These are phyloP conservation scores for Viola pubescens DNA, from an alignment of 441 rosid genomes.

Conservation along the genomic window DNA sequence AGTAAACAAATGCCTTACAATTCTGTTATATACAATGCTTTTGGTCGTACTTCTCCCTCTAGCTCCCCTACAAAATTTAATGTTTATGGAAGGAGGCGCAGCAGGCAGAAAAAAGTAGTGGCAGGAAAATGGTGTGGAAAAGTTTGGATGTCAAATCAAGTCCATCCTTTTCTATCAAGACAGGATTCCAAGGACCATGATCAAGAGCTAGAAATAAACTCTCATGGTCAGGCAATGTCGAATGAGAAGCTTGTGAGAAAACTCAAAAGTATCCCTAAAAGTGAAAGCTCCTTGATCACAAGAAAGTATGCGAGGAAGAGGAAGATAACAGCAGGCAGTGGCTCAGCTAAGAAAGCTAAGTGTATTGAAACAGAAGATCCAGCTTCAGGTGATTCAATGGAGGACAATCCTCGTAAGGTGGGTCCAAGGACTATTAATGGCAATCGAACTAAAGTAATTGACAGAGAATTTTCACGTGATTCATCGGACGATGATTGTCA, in stretches of 20 bases:
- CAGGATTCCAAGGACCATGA: conserved; percentile 50
- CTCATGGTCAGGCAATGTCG: conserved; percentile 22
- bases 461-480: conserved; percentile 26
- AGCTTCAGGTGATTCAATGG: conserved; percentile 26
- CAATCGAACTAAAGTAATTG: conserved; percentile 15
- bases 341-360: conserved; percentile 40
- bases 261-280: conserved; percentile 25
- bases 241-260: conserved; percentile 48
- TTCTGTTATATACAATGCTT: conserved; percentile 73
- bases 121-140: conserved; percentile 99
- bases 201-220: conserved; percentile 45
- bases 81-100: conserved; percentile 40
- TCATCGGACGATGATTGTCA: conserved; percentile 14
- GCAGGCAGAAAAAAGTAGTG: conserved; percentile 71
- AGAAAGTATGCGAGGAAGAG: conserved; percentile 64
- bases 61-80: conserved; percentile 41
- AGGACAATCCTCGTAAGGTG: conserved; percentile 21
- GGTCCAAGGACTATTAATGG: conserved; percentile 13
- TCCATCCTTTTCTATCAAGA: conserved; percentile 61
- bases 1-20: conserved; percentile 98
- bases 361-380: conserved; percentile 26
- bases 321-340: conserved; percentile 35
- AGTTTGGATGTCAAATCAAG: conserved; percentile 99
- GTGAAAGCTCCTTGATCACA: conserved; percentile 29
- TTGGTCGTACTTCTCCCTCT: conserved; percentile 66